A percentile compares a stretch with the other conserved stretches of the same genome.
Evolutionary conservation across 2,329 filamentous ascomycete species (phyloP).

Genomic region (Myriosclerotinia scirpicola): DNA sequence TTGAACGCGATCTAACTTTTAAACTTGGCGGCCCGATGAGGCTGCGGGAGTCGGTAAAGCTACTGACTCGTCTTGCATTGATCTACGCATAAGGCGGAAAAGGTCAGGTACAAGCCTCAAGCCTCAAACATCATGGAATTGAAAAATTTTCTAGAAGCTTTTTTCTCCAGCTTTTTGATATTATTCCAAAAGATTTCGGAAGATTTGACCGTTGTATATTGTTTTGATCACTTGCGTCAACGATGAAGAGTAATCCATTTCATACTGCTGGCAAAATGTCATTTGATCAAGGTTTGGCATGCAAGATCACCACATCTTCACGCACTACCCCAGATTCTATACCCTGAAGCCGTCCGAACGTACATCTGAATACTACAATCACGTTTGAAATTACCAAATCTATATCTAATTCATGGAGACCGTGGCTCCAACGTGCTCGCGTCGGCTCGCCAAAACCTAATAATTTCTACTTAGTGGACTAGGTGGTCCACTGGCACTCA

Average conservation of each 20-base stretch:
- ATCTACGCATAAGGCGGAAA: neutral
- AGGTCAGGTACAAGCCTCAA: neutral
- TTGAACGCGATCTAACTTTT: neutral
- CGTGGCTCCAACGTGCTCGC: neutral
- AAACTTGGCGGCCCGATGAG: conserved; percentile 6
- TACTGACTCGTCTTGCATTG: neutral
- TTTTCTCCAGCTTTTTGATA: neutral
- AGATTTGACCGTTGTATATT: neutral
- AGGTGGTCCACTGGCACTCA: conserved; percentile 7
- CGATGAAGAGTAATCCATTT: conserved; percentile 2
- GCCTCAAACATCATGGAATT: neutral
- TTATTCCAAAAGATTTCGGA: neutral
- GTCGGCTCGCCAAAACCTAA: conserved; percentile 22
- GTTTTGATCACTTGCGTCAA: neutral
- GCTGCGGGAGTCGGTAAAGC: conserved; percentile 6
- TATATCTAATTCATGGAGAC: conserved; percentile 7
- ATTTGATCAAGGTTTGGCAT: conserved; percentile 8
- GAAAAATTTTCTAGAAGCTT: neutral
- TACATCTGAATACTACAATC: neutral
- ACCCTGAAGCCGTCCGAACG: conserved; percentile 9
- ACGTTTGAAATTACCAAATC: neutral
- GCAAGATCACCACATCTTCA: neutral
- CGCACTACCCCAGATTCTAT: conserved; percentile 18
- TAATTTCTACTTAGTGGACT: conserved; percentile 1
- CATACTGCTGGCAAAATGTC: neutral